A percentile compares a stretch with the other conserved stretches of the same genome.
Evolutionary conservation across 2,329 filamentous ascomycete species (phyloP).

Genomic region (Alternaria tenuissima): DNA sequence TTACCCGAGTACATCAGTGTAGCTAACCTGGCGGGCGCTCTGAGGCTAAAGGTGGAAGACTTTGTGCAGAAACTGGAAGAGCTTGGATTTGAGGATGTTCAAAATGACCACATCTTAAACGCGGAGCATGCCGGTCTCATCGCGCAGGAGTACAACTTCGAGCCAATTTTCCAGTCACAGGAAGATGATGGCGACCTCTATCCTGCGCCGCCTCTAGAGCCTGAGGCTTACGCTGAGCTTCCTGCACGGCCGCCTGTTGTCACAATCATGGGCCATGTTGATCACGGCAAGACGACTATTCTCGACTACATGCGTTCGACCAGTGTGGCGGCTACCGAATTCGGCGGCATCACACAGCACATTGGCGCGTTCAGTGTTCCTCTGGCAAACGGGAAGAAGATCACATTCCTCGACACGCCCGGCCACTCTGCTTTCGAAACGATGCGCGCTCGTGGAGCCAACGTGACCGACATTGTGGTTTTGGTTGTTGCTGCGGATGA

Average conservation of each 20-base stretch:
- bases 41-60: slow-evolving; percentile 73
- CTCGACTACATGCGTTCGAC: slow-evolving; percentile 93
- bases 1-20: slow-evolving; percentile 93
- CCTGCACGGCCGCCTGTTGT: slow-evolving; percentile 88
- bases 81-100: slow-evolving; percentile 90
- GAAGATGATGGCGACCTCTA: slow-evolving; percentile 75
- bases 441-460: slow-evolving; percentile 94
- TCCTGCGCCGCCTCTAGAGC: slow-evolving; percentile 60
- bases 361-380: slow-evolving; percentile 96
- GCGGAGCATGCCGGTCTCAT: slow-evolving; percentile 90
- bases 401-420: slow-evolving; percentile 96
- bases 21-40: slow-evolving; percentile 77
- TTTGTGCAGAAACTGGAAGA: slow-evolving; percentile 81
- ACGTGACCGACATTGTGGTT: slow-evolving; percentile 96
- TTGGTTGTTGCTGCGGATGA: slow-evolving; percentile 96
- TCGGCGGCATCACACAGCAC: slow-evolving; percentile 97
- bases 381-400: slow-evolving; percentile 81
- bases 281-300: slow-evolving; percentile 97
- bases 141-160: slow-evolving; percentile 90
- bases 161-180: slow-evolving; percentile 75
- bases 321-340: slow-evolving; percentile 87
- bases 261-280: slow-evolving; percentile 99
- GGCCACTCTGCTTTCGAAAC: slow-evolving; percentile 94
- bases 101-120: slow-evolving; percentile 84
- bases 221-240: slow-evolving; percentile 69